phyloP scores from a whole-genome alignment of 371 early-diverging fungal genomes.

The Smittium mucronatum region DNA sequence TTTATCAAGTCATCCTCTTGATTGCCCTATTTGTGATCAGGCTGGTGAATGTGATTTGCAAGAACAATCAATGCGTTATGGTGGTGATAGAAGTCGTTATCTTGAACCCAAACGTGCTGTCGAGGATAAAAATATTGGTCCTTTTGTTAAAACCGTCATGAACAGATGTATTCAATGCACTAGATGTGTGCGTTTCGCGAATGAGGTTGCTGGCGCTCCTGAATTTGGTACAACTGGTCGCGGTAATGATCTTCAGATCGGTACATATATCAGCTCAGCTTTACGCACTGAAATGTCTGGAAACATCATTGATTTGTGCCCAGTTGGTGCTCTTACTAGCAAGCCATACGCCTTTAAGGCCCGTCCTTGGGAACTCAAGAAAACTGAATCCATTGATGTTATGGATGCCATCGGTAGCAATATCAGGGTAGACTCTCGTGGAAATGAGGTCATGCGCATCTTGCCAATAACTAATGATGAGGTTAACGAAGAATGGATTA shows the following conservation, averaged over 20 bases:
- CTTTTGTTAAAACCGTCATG: slow-evolving; percentile 91
- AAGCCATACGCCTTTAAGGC: slow-evolving; percentile 91
- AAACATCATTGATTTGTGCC: slow-evolving; percentile 94
- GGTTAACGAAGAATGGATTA: slow-evolving; percentile 97
- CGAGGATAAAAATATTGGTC: slow-evolving; percentile 94
- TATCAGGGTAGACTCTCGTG: slow-evolving; percentile 92
- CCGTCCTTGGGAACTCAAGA: slow-evolving; percentile 94
- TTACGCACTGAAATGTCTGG: slow-evolving; percentile 91
- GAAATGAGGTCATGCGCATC: slow-evolving; percentile 91
- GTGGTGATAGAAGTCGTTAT: slow-evolving; percentile 87
- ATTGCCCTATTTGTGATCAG: slow-evolving; percentile 97
- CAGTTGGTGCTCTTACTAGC: slow-evolving; percentile 93
- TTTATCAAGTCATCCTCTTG: slow-evolving; percentile 93
- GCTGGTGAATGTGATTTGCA: slow-evolving; percentile 98
- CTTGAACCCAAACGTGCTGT: slow-evolving; percentile 88
- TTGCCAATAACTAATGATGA: slow-evolving; percentile 90
- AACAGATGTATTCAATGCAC: slow-evolving; percentile 98
- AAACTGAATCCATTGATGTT: slow-evolving; percentile 90
- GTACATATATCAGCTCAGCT: slow-evolving; percentile 83
- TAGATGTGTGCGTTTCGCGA: slow-evolving; percentile 94
- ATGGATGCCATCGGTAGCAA: slow-evolving; percentile 87
- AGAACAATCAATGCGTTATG: slow-evolving; percentile 93
- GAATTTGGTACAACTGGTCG: slow-evolving; percentile 93
- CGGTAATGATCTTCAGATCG: slow-evolving; percentile 96
- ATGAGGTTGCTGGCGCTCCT: slow-evolving; percentile 91